A percentile compares a stretch with the other conserved stretches of the same genome.
These are phyloP conservation scores for Carpinus viminea DNA, from an alignment of 306 rosid genomes.

Conservation along the genomic window DNA sequence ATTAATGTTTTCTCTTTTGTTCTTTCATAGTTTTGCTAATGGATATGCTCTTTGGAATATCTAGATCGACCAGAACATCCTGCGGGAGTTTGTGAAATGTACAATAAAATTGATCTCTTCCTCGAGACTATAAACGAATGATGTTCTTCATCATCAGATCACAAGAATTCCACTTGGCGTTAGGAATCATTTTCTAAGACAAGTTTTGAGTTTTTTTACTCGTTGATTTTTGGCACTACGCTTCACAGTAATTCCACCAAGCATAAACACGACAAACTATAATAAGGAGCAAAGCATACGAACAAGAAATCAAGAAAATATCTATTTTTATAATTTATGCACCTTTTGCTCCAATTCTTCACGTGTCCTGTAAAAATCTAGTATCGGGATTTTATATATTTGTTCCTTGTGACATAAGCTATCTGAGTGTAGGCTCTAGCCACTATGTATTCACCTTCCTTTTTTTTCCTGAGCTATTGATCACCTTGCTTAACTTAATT, in stretches of 20 bases:
- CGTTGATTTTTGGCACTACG: too few relatives aligned
- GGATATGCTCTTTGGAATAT: constrained; percentile 22
- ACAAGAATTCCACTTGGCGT: neutral
- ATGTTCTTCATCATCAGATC: constrained; percentile 12
- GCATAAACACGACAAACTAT: neutral
- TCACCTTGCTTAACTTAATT: neutral
- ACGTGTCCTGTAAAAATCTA: neutral
- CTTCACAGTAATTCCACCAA: neutral
- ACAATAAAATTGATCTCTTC: constrained; percentile 15
- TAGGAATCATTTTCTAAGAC: neutral
- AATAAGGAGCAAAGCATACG: neutral
- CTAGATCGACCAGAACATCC: constrained; percentile 15
- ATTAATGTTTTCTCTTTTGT: constrained; percentile 13
- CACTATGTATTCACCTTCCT: too few relatives aligned
- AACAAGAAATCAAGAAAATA: neutral
- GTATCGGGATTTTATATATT: neutral
- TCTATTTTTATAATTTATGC: neutral
- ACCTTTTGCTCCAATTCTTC: neutral
- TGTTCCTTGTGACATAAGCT: neutral
- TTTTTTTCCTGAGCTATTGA: neutral
- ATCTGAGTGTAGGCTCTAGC: constrained; percentile 2
- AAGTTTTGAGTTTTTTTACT: neutral
- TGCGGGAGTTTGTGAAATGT: constrained; percentile 23
- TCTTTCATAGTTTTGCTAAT: constrained; percentile 29
- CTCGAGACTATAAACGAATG: constrained; percentile 18